Evolutionary conservation across 1,284 basidiomycete genomes (phyloP), one percentile per base, ranked within the genome.

Genomic region (Flammula alnicola): DNA sequence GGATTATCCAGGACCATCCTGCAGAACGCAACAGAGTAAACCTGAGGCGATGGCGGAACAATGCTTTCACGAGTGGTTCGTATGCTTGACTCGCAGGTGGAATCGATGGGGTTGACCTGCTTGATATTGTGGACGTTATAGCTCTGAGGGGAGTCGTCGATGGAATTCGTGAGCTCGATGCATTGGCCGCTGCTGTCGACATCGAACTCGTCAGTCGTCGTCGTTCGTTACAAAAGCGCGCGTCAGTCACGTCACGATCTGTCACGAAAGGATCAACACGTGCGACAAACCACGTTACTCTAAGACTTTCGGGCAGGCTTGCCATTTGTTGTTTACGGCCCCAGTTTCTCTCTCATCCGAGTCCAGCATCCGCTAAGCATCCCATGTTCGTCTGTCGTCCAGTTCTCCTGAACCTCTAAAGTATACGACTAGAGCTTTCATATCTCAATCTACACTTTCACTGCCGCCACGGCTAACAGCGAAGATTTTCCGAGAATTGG

Each of bases 21-120:
- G 71, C 72, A 35, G 83, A 81, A 25, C 72, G 71, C 9, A 76
- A 62, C 50, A 88, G 78, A 32, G 84, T 74, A 58, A 74, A 73
- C 20, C 75, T 65, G 3, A 85, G 75, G 44, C 84, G 78, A 61
- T 80, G 78, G 46, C 72, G 76, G 47, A 88, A 71, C 8, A 82
- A 70, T 5, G 71, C 63, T 59, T 82, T 85, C 4, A 81, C 76
- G 25, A 80, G 73, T 9, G 84, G 84, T 54, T 86, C 82, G 57
- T 80, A 88, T 1, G 71, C 66, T 56, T 79, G 74, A 5, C 73
- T 60, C 11, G 65, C 49, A 5, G 63, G 55, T 3, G 63, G 62
- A 2, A 65, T 39, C 1, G 61, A 54, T 3, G 62, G 63, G 6
- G 59, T 35, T 14, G 60, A 51, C 35, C 57, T 59, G 39, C 47